phyloP scores from a whole-genome alignment of 2,329 filamentous ascomycete genomes.

The Neonectria coccinea region DNA sequence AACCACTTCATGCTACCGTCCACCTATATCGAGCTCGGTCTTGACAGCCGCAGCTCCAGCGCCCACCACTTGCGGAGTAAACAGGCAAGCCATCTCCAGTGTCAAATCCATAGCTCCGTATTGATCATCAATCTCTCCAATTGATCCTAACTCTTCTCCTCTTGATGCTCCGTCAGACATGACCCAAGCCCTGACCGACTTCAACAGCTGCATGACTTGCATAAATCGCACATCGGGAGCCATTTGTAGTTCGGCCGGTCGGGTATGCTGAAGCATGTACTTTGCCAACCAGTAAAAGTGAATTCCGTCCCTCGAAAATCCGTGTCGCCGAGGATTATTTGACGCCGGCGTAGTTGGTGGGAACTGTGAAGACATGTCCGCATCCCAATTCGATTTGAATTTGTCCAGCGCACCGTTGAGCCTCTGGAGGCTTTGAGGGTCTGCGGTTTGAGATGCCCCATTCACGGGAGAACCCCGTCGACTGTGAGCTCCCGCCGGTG shows the following conservation, averaged over 20 bases:
- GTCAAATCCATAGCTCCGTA: slow-evolving; percentile 74
- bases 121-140: slow-evolving; percentile 75
- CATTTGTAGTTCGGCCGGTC: slow-evolving; percentile 64
- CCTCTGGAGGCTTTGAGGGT: slow-evolving; percentile 60
- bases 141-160: slow-evolving; percentile 75
- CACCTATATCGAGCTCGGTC: slow-evolving; percentile 52
- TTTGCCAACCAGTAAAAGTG: slow-evolving; percentile 81
- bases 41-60: slow-evolving; percentile 57
- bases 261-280: slow-evolving; percentile 71
- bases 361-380: slow-evolving; percentile 76
- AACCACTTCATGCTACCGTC: slow-evolving; percentile 49
- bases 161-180: slow-evolving; percentile 72
- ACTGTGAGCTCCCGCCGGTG: slow-evolving; percentile 55
- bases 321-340: slow-evolving; percentile 68
- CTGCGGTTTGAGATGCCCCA: slow-evolving; percentile 50
- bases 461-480: slow-evolving; percentile 61
- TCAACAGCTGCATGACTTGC: slow-evolving; percentile 70
- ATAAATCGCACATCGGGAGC: slow-evolving; percentile 69
- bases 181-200: slow-evolving; percentile 70
- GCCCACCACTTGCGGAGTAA: slow-evolving; percentile 61
- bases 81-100: slow-evolving; percentile 78
- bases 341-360: slow-evolving; percentile 60
- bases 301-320: slow-evolving; percentile 77
- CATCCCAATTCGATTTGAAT: slow-evolving; percentile 79
- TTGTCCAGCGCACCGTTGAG: slow-evolving; percentile 72